Evolutionary conservation across 179 eudicot species (phyloP).

Genomic region (Beta lomatogona): DNA sequence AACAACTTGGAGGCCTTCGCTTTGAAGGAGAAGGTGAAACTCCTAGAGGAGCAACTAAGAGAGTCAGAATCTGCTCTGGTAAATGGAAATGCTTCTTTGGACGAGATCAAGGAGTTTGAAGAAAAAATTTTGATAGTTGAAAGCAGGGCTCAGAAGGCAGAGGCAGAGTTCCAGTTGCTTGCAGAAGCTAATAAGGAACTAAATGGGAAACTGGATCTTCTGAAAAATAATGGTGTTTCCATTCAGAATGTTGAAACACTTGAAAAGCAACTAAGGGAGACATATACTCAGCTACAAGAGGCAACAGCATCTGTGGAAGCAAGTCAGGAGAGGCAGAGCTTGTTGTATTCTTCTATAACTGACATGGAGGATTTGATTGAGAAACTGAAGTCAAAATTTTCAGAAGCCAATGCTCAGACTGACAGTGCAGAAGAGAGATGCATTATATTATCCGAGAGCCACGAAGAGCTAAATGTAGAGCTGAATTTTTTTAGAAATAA

Average conservation of each 20-base stretch:
- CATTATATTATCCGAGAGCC: conserved; percentile 61
- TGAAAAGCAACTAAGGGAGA: conserved; percentile 61
- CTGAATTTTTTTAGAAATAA: conserved; percentile 51
- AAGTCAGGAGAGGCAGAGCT: conserved; percentile 66
- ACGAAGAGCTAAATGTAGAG: conserved; percentile 64
- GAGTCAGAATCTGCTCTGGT: conserved; percentile 36
- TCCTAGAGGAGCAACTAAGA: conserved; percentile 42
- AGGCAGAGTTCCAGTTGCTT: conserved; percentile 46
- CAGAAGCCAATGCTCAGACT: conserved; percentile 58
- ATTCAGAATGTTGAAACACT: conserved; percentile 50
- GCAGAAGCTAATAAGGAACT: conserved; percentile 55
- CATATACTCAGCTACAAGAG: conserved; percentile 59
- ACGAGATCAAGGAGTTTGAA: conserved; percentile 40
- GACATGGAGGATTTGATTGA: conserved; percentile 84
- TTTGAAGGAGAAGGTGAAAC: conserved; percentile 49
- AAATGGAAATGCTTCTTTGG: conserved; percentile 30
- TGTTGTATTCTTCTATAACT: conserved; percentile 57
- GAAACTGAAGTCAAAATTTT: conserved; percentile 61
- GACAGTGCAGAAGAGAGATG: conserved; percentile 76
- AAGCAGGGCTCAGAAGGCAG: conserved; percentile 51
- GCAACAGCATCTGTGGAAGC: conserved; percentile 77
- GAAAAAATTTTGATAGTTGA: conserved; percentile 41
- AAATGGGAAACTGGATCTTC: conserved; percentile 41
- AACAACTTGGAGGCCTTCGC: conserved; percentile 41
- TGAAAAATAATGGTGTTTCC: conserved; percentile 35